Evolutionary conservation across 2,329 filamentous ascomycete genomes (phyloP), one percentile per base, ranked within the genome.

Genomic region (Lecanosticta acicola): DNA sequence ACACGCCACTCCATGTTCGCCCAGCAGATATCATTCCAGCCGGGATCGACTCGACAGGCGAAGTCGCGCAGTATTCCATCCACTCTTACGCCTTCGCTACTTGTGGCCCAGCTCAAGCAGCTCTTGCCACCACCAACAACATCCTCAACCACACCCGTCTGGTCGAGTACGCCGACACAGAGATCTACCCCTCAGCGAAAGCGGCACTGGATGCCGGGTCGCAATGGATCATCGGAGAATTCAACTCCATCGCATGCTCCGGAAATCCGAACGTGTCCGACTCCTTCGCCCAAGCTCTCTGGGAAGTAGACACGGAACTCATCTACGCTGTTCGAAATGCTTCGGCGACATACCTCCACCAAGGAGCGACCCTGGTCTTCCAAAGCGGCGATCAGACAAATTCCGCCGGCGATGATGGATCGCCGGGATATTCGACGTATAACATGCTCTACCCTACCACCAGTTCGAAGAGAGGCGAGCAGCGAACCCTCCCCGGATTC

Each of bases 161-260:
- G 0, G 39, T 49, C 5, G 39, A 45, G 5, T 62, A 62, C 39
- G 59, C 59, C 4, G 54, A 58, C 26, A 53, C 54, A 1, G 59
- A 61, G 16, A 61, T 62, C 35, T 55, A 57, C 10, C 60, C 60
- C 3, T 61, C 59, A 0, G 59, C 58, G 1, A 43, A 55, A 32
- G 59, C 60, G 2, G 58, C 60, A 3, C 49, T 61, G 8, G 58
- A 57, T 20, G 48, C 51, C 5, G 59, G 57, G 16, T 54, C 41
- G n/a, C 45, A 48, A 1, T 62, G 60, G 60, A 54, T 62, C 38
- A 62, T 70, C 13, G 68, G 66, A 32, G 68, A 71, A 48, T 68
- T 66, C 55, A 71, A 70, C 58, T 66, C 62, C 3, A 66, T 71
- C 39, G 63, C 67, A 4, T 71, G 68, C 49, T 61, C 59, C n/a